phyloP scores from a whole-genome alignment of 768 basidiomycete species.

The Amanita brunnescens region DNA sequence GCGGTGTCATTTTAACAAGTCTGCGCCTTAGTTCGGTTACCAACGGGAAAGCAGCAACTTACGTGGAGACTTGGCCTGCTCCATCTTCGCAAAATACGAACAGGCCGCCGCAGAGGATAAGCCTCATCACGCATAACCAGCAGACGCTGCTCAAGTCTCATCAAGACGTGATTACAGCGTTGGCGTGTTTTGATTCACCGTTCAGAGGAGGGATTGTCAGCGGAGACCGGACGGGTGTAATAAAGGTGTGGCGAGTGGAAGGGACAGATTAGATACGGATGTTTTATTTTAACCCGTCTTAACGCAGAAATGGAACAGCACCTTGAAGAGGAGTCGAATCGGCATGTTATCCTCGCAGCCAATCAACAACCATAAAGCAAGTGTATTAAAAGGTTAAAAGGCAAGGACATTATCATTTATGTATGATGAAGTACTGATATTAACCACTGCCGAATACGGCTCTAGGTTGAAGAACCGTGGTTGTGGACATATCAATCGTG shows the following conservation, averaged over 20 bases:
- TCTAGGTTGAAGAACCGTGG: no score
- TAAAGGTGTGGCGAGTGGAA: conserved; percentile 87
- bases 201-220: conserved; percentile 91
- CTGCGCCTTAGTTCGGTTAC: conserved; percentile 23
- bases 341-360: no score
- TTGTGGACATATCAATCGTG: neutral
- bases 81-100: conserved; percentile 43
- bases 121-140: conserved; percentile 72
- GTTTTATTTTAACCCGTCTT: neutral
- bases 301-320: no score
- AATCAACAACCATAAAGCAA: no score
- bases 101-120: conserved; percentile 67
- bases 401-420: no score
- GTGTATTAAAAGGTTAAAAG: no score
- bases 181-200: conserved; percentile 85
- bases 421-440: no score
- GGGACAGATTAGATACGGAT: conserved; percentile 24
- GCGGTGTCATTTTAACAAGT: neutral
- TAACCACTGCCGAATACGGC: no score
- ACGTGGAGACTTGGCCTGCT: conserved; percentile 57
- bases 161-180: conserved; percentile 81
- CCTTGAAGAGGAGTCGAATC: no score
- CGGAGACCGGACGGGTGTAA: conserved; percentile 79
- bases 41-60: conserved; percentile 38
- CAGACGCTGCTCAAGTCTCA: conserved; percentile 80